Evolutionary conservation across 108 stramenopile genomes (phyloP).

Genomic region (Stephanodiscus triporus): DNA sequence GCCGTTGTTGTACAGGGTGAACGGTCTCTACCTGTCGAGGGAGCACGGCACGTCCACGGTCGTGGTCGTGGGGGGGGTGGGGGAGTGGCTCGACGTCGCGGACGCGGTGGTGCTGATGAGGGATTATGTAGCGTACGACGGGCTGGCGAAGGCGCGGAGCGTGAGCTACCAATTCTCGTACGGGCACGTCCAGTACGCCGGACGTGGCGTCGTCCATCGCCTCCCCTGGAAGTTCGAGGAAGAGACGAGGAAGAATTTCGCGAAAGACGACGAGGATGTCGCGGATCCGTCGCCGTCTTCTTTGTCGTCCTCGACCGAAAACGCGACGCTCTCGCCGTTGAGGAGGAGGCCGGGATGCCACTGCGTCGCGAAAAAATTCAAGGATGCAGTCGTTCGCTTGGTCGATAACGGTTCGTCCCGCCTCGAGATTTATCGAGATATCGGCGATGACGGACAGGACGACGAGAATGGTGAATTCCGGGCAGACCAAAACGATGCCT

Average conservation of each 20-base stretch:
- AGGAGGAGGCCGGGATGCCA: slow-evolving; percentile 36
- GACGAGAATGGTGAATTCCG: not conserved
- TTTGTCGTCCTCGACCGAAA: slow-evolving; percentile 43
- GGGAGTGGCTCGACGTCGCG: slow-evolving; percentile 96
- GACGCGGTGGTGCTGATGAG: slow-evolving; percentile 89
- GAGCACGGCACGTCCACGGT: slow-evolving; percentile 83
- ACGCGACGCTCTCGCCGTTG: slow-evolving; percentile 46
- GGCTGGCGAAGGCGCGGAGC: slow-evolving; percentile 77
- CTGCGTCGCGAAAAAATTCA: slow-evolving; percentile 32
- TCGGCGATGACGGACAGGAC: slow-evolving; percentile 16
- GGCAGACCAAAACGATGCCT: not conserved
- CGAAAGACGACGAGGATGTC: slow-evolving; percentile 22
- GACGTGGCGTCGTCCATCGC: slow-evolving; percentile 87
- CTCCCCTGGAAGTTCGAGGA: slow-evolving; percentile 69
- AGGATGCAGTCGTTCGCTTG: slow-evolving; percentile 42
- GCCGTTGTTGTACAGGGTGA: slow-evolving; percentile 90
- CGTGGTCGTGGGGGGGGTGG: slow-evolving; percentile 97
- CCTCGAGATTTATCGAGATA: slow-evolving; percentile 55
- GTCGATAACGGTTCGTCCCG: slow-evolving; percentile 69
- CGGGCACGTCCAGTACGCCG: slow-evolving; percentile 91
- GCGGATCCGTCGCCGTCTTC: not conserved
- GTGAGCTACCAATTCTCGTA: slow-evolving; percentile 86
- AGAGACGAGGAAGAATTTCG: slow-evolving; percentile 2
- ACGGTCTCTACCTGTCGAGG: slow-evolving; percentile 69
- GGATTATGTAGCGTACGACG: slow-evolving; percentile 86